phyloP scores from a whole-genome alignment of 2,329 filamentous ascomycete species.

The Aspergillus sp. region DNA sequence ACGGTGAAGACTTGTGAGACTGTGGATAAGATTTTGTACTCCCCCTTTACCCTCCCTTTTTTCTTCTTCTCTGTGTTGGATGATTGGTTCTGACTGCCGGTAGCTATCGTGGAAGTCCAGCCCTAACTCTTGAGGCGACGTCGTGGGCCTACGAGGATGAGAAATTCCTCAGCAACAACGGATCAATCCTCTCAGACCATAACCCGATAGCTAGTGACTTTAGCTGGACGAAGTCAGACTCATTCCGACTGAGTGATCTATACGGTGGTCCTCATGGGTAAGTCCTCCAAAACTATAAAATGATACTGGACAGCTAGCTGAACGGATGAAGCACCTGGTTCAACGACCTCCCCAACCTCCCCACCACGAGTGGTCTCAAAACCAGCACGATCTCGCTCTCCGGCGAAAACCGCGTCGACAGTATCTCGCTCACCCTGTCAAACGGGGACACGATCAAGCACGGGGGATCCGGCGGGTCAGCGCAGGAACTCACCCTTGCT shows the following conservation, averaged over 20 bases:
- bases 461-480: constrained; percentile 55
- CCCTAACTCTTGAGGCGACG: constrained; percentile 54
- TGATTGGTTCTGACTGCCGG: not conserved
- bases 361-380: constrained; percentile 29
- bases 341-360: constrained; percentile 49
- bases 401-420: constrained; percentile 53
- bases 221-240: constrained; percentile 50
- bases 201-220: constrained; percentile 53
- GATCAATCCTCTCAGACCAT: constrained; percentile 62
- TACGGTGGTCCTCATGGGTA: constrained; percentile 30
- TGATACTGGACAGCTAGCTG: not conserved
- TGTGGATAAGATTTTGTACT: constrained; percentile 64
- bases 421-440: constrained; percentile 49
- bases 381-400: constrained; percentile 37
- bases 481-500: constrained; percentile 45
- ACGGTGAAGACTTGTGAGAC: constrained; percentile 59
- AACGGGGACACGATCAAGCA: constrained; percentile 53
- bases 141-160: constrained; percentile 51
- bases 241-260: constrained; percentile 40
- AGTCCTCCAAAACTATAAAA: not conserved
- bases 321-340: constrained; percentile 46
- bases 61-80: not conserved
- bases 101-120: constrained; percentile 31
- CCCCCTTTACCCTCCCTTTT: not conserved
- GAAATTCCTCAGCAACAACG: constrained; percentile 62